Evolutionary conservation across 306 rosid genomes (phyloP), one percentile per base, ranked within the genome.

Genomic region (Erythrophleum fordii): DNA sequence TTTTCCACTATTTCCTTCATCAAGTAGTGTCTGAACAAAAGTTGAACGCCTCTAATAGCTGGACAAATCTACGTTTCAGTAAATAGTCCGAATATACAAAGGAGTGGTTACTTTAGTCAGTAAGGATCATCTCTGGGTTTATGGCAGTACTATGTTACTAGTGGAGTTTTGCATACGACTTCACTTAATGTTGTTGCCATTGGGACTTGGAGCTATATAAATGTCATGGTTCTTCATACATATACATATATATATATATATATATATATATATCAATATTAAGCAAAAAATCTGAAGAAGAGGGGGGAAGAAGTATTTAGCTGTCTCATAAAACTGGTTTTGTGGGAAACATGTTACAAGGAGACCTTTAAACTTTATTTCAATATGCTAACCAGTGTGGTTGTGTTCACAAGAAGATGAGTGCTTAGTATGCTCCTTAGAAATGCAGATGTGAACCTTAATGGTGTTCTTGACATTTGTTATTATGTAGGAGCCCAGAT

Each of bases 401-500:
- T 76, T 35, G 61, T 51, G 56, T 70, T 76, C 18, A 39, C 44
- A 5, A 2, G 4, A 34, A 56, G 41, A 55, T 22, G 52, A 66
- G 48, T 62, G 48, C 42, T 62, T 37, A 20, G 18, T 64, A 16
- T 39, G 49, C 51, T 82, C 65, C 58, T 56, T 53, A 44, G 62
- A 20, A 49, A 77, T 67, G 48, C 66, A 52, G 67, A 52, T 53
- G 26, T 56, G 39, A 71, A 72, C 51, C 34, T 1, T 62, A 44
- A 72, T 56, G 29, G 8, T 80, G 4, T 77, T 75, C 62, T 53
- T 83, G 48, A 68, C 69, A 22, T 78, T 48, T 84, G 31, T 69
- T 66, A 68, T 78, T 29, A 46, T 78, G 52, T 65, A 91, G 97
- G 91, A 73, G 69, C 69, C 75, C 76, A 49, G 85, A 83, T 81